phyloP scores from a whole-genome alignment of 257 asterid species.

The Ballota nigra region DNA sequence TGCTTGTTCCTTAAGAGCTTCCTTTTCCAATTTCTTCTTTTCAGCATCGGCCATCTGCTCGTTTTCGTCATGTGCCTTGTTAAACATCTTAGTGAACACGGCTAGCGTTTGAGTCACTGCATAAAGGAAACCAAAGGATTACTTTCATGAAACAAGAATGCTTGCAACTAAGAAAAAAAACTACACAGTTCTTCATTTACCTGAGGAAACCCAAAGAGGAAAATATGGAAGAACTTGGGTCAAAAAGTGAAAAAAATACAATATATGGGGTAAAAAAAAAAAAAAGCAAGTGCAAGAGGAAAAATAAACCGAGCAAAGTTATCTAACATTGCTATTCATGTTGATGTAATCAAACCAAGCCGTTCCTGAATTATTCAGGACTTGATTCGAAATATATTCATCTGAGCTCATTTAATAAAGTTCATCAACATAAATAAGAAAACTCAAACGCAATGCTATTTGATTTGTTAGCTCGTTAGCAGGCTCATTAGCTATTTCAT shows the following conservation, averaged over 20 bases:
- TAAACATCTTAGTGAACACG: constrained; percentile 80
- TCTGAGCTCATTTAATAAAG: no score
- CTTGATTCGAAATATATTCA: no score
- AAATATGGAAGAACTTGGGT: background rate
- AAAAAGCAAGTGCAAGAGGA: no score
- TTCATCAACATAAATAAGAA: no score
- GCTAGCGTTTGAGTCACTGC: constrained; percentile 90
- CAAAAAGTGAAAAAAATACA: background rate
- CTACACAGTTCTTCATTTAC: background rate
- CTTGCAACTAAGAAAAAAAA: background rate
- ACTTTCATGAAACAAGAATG: background rate
- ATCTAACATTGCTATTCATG: background rate
- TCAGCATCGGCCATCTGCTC: constrained; percentile 83
- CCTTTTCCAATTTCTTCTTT: constrained; percentile 89
- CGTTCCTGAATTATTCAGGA: no score
- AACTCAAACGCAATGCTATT: no score
- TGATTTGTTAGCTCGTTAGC: no score
- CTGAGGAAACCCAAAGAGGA: background rate
- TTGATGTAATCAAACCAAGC: no score
- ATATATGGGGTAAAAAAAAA: background rate
- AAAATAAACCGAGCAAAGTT: constrained; percentile 5
- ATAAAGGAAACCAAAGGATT: constrained; percentile 24
- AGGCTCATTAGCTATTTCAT: no score
- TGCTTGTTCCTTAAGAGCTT: constrained; percentile 82
- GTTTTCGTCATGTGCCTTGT: constrained; percentile 84